Evolutionary conservation across 371 early-diverging fungal species (phyloP).

Genomic region (Dinochytrium kinnereticum): DNA sequence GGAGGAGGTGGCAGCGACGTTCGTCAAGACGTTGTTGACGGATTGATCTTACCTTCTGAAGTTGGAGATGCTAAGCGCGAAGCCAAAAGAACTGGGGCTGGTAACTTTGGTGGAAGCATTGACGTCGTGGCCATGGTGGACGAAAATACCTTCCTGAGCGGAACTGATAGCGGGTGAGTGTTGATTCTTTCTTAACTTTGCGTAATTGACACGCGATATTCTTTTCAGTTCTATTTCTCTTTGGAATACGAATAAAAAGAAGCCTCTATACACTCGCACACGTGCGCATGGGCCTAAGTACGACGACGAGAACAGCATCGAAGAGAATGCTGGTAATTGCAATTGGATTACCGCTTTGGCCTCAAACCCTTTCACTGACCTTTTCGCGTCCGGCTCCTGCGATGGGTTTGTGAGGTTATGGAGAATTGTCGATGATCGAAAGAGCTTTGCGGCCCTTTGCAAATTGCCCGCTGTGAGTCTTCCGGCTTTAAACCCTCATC

Average conservation of each 20-base stretch:
- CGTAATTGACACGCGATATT: not conserved
- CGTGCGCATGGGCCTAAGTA: conserved; percentile 72
- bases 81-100: conserved; percentile 29
- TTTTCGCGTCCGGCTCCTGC: conserved; percentile 89
- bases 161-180: conserved; percentile 83
- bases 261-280: conserved; percentile 80
- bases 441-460: conserved; percentile 62
- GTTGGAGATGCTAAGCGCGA: conserved; percentile 49
- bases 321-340: conserved; percentile 22
- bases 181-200: not conserved
- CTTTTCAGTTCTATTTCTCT: conserved; percentile 76
- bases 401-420: conserved; percentile 89
- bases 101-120: conserved; percentile 70
- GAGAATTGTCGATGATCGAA: conserved; percentile 74
- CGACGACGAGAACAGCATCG: not conserved
- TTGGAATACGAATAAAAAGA: conserved; percentile 90
- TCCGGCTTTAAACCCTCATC: not conserved
- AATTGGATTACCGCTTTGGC: conserved; percentile 87
- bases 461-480: conserved; percentile 43
- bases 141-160: conserved; percentile 88
- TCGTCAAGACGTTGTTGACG: conserved; percentile 37
- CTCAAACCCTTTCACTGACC: conserved; percentile 79
- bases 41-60: conserved; percentile 43
- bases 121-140: conserved; percentile 90
- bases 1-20: conserved; percentile 67